Conservation (phyloP, 345 rosid species). For the Hibiscus tridactylites region DNA sequence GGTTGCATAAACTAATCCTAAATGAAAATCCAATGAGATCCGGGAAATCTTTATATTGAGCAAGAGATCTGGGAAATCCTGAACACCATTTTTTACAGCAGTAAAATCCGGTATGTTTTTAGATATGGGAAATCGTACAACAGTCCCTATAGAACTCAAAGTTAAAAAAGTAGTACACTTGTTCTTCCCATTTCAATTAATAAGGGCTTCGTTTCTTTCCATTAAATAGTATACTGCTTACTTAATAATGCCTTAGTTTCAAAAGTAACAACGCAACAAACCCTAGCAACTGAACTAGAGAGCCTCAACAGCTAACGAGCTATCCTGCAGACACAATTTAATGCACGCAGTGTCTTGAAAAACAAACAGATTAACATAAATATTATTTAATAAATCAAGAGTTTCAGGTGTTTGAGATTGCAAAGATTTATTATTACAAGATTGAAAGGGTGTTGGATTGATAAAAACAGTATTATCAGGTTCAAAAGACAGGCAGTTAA, state of each 20-base stretch:
- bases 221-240: neutral
- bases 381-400: slow-evolving; percentile 4
- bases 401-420: slow-evolving; percentile 4
- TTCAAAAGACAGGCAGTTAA: neutral
- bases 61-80: neutral
- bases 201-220: neutral
- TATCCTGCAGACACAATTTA: slow-evolving; percentile 4
- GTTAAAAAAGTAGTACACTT: neutral
- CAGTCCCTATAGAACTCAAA: neutral
- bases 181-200: neutral
- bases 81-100: neutral
- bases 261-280: neutral
- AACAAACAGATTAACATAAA: neutral
- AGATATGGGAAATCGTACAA: neutral
- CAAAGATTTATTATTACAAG: neutral
- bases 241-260: neutral
- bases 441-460: neutral
- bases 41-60: neutral
- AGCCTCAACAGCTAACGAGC: neutral
- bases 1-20: no score
- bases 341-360: slow-evolving; percentile 5
- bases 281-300: neutral
- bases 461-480: neutral
- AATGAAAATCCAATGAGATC: no score
- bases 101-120: neutral